A percentile compares a stretch with the other conserved stretches of the same genome.
Evolutionary conservation across 2,329 filamentous ascomycete genomes (phyloP).

Genomic region (Diaporthe aspalathi): DNA sequence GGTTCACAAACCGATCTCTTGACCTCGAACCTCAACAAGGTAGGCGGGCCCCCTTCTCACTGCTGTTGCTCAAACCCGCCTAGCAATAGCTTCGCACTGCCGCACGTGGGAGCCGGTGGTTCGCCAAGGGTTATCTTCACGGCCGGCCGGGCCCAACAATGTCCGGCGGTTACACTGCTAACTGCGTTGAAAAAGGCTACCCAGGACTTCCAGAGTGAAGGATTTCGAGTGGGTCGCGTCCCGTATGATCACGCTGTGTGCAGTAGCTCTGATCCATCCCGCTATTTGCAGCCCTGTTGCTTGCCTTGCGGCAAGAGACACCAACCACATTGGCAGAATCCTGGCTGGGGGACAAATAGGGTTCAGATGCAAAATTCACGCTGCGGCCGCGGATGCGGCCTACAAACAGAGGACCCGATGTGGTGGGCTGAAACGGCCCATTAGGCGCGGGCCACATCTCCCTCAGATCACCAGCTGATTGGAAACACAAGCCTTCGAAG

Average conservation of each 20-base stretch:
- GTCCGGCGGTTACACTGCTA: conserved; percentile 4
- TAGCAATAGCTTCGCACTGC: background rate
- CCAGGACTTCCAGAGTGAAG: background rate
- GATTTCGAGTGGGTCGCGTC: background rate
- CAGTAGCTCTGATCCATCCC: conserved; percentile 10
- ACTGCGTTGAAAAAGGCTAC: background rate
- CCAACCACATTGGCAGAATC: conserved; percentile 23
- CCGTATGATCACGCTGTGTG: background rate
- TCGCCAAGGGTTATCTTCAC: background rate
- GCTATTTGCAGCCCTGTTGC: conserved; percentile 5
- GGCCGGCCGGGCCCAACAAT: background rate
- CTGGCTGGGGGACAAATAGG: conserved; percentile 3
- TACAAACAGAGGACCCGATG: conserved; percentile 34
- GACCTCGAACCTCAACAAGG: conserved; percentile 14
- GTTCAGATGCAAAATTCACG: conserved; percentile 20
- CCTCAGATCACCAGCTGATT: conserved; percentile 26
- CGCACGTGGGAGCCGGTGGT: conserved; percentile 13
- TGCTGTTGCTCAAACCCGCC: conserved; percentile 1
- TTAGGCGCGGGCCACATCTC: conserved; percentile 13
- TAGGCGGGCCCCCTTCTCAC: background rate
- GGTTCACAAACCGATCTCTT: conserved; percentile 1
- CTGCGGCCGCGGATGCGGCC: conserved; percentile 39
- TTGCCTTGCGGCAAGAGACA: conserved; percentile 16
- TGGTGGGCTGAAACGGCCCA: conserved; percentile 34
- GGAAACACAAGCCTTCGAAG: conserved; percentile 7